A percentile compares a stretch with the other conserved stretches of the same genome.
These are phyloP conservation scores for Musa itinerans DNA, from an alignment of 176 grass and related monocot species.

Conservation along the genomic window DNA sequence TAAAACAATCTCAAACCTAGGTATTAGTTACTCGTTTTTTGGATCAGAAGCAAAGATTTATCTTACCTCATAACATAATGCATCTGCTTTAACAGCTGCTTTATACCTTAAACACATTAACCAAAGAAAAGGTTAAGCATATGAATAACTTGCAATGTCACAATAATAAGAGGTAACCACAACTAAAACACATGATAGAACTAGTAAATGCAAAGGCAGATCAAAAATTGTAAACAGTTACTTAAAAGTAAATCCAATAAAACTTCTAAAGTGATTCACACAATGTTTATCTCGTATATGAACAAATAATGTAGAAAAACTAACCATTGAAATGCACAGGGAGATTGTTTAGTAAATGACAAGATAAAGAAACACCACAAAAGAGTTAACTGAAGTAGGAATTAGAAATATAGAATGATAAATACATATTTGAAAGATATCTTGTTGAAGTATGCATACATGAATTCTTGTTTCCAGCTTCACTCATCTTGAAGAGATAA, in stretches of 20 bases:
- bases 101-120: constrained; percentile 64
- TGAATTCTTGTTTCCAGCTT: not conserved
- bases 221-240: not conserved
- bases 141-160: not conserved
- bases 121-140: constrained; percentile 9
- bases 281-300: not conserved
- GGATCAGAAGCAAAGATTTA: not conserved
- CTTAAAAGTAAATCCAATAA: not conserved
- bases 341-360: not conserved
- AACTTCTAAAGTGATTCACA: not conserved
- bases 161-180: not conserved
- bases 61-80: constrained; percentile 90
- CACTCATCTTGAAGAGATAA: no score
- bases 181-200: constrained; percentile 2
- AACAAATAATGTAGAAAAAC: not conserved
- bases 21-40: not conserved
- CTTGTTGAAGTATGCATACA: not conserved
- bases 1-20: not conserved
- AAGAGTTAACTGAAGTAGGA: not conserved
- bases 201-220: not conserved
- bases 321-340: not conserved
- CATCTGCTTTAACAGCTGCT: constrained; percentile 87
- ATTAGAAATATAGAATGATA: not conserved
- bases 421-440: not conserved
- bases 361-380: not conserved